Percentiles rank a stretch among this genome's conserved stretches.
Evolutionary conservation across 345 rosid species (phyloP).

Genomic region (Syzygium aromaticum): DNA sequence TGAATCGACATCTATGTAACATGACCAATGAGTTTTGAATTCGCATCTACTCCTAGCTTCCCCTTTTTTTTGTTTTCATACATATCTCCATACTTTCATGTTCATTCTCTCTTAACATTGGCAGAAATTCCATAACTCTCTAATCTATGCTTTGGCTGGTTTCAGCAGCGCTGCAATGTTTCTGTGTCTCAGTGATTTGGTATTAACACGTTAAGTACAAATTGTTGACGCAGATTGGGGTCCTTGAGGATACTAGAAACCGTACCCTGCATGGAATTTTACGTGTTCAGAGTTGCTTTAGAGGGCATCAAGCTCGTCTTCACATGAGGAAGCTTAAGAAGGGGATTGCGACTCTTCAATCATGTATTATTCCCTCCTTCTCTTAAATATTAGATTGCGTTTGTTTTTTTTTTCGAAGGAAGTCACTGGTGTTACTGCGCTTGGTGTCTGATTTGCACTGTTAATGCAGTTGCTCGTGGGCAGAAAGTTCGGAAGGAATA

Average conservation of each 20-base stretch:
- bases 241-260: conserved; percentile 95
- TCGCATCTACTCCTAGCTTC: background rate
- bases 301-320: conserved; percentile 83
- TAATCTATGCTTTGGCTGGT: background rate
- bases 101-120: background rate
- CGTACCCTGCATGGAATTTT: conserved; percentile 94
- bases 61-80: background rate
- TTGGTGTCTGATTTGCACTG: conserved; percentile 4
- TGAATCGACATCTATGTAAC: background rate
- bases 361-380: conserved; percentile 44
- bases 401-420: background rate
- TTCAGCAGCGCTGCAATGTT: background rate
- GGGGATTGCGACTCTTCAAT: conserved; percentile 62
- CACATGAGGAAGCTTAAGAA: conserved; percentile 49
- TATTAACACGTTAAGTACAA: background rate
- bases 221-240: conserved; percentile 62
- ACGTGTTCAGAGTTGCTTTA: conserved; percentile 91
- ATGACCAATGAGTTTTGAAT: background rate
- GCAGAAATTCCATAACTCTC: background rate
- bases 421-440: background rate
- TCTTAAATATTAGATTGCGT: background rate
- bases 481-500: conserved; percentile 66
- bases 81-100: background rate
- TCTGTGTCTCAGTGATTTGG: background rate
- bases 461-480: conserved; percentile 65